Evolutionary conservation across 2,329 filamentous ascomycete species (phyloP).

Genomic region (Colletotrichum godetiae): DNA sequence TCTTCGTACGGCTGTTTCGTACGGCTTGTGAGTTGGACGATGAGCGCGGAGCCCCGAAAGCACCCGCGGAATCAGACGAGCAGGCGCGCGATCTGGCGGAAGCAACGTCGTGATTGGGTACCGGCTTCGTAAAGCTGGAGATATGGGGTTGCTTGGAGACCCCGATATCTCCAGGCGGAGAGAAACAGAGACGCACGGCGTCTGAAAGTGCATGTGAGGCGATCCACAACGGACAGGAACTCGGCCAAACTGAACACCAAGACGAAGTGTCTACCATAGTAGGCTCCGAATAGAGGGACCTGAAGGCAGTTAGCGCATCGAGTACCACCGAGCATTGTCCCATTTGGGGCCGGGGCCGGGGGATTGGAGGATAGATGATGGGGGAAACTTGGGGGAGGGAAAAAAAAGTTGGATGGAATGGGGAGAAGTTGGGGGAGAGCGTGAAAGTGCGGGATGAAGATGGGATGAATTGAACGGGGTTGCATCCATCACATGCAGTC

Average conservation of each 20-base stretch:
- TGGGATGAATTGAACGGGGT: slow-evolving; percentile 16
- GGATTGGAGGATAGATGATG: slow-evolving; percentile 29
- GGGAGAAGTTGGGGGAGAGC: not conserved
- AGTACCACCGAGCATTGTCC: slow-evolving; percentile 45
- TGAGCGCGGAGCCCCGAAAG: not conserved
- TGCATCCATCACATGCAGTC: slow-evolving; percentile 9
- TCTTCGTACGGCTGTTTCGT: not conserved
- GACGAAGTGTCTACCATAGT: slow-evolving; percentile 20
- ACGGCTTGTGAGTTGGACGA: not conserved
- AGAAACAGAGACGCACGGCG: not conserved
- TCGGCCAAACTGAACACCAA: slow-evolving; percentile 36
- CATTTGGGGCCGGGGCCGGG: slow-evolving; percentile 37
- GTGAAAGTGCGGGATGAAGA: slow-evolving; percentile 23
- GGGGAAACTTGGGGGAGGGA: slow-evolving; percentile 30
- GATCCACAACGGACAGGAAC: slow-evolving; percentile 30
- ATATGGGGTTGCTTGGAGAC: slow-evolving; percentile 19
- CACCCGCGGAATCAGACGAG: slow-evolving; percentile 24
- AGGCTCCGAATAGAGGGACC: slow-evolving; percentile 2
- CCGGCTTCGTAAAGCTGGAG: slow-evolving; percentile 22
- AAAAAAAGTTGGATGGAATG: slow-evolving; percentile 12
- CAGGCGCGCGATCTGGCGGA: slow-evolving; percentile 11
- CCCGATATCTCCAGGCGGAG: slow-evolving; percentile 14
- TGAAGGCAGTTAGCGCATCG: slow-evolving; percentile 35
- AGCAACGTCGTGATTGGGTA: slow-evolving; percentile 5
- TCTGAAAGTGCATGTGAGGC: slow-evolving; percentile 22